Evolutionary conservation across 192 early-diverging fungal genomes (phyloP).

Genomic region (Coemansia sp.): DNA sequence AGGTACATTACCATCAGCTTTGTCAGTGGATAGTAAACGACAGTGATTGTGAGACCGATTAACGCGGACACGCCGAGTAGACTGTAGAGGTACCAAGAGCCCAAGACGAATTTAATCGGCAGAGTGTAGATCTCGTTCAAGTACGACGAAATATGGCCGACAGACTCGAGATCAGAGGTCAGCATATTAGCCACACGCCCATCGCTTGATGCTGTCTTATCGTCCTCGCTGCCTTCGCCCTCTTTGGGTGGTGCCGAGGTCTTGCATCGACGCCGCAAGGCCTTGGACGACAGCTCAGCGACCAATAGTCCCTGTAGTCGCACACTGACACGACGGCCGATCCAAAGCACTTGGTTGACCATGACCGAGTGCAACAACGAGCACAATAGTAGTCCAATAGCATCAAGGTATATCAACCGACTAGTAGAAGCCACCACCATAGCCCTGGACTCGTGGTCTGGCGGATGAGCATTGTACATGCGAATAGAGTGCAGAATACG

Average conservation of each 20-base stretch:
- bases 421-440: not conserved
- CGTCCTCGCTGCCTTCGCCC: constrained; percentile 37
- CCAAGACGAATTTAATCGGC: constrained; percentile 69
- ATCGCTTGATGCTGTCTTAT: constrained; percentile 50
- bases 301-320: constrained; percentile 63
- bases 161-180: constrained; percentile 69
- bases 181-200: constrained; percentile 75
- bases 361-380: constrained; percentile 56
- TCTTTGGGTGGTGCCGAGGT: constrained; percentile 32
- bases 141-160: constrained; percentile 63
- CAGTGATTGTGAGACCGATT: constrained; percentile 73
- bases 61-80: constrained; percentile 83
- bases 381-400: constrained; percentile 62
- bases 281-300: constrained; percentile 71
- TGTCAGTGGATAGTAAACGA: constrained; percentile 65
- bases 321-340: constrained; percentile 68
- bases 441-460: not conserved
- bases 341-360: constrained; percentile 67
- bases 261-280: constrained; percentile 62
- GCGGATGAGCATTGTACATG: constrained; percentile 28
- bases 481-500: constrained; percentile 62
- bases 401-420: constrained; percentile 56
- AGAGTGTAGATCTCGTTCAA: constrained; percentile 66
- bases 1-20: constrained; percentile 59
- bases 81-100: constrained; percentile 69